These are phyloP conservation scores for Ceratobasidium papillatum DNA, from an alignment of 1,284 basidiomycete genomes.

Conservation along the genomic window DNA sequence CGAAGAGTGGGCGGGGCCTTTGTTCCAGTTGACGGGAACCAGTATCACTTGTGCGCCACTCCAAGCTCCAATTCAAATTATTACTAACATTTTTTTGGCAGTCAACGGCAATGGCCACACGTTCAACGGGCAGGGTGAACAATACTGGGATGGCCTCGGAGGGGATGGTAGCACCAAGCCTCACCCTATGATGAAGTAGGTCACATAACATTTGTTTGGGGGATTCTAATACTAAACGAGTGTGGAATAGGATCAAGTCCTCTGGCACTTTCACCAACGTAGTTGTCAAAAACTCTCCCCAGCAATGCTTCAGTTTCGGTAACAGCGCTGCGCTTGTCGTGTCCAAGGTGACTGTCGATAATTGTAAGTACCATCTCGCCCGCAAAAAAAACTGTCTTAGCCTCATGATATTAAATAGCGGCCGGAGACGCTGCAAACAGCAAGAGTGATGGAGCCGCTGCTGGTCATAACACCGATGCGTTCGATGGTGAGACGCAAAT, in stretches of 20 bases:
- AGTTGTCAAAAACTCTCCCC: constrained; percentile 40
- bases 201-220: background rate
- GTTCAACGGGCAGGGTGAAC: constrained; percentile 59
- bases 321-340: constrained; percentile 14
- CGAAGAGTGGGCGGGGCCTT: constrained; percentile 17
- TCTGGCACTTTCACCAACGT: constrained; percentile 41
- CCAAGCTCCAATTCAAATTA: background rate
- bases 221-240: background rate
- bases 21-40: constrained; percentile 44
- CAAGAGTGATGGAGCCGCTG: constrained; percentile 13
- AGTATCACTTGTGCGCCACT: constrained; percentile 13
- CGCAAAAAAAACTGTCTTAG: too few relatives aligned
- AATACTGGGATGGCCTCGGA: constrained; percentile 62
- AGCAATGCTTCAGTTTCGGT: constrained; percentile 35
- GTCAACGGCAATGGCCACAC: constrained; percentile 61
- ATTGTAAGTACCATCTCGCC: constrained; percentile 17
- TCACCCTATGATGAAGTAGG: constrained; percentile 53
- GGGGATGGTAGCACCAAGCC: constrained; percentile 53
- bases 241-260: constrained; percentile 38
- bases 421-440: constrained; percentile 34
- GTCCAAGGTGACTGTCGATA: constrained; percentile 40
- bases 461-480: constrained; percentile 38
- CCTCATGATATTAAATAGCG: background rate
- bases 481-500: constrained; percentile 19
- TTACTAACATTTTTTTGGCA: background rate